Evolutionary conservation across 1,139 yeast genomes (phyloP), one percentile per base, ranked within the genome.

Genomic region (Kluyveromyces sp.): DNA sequence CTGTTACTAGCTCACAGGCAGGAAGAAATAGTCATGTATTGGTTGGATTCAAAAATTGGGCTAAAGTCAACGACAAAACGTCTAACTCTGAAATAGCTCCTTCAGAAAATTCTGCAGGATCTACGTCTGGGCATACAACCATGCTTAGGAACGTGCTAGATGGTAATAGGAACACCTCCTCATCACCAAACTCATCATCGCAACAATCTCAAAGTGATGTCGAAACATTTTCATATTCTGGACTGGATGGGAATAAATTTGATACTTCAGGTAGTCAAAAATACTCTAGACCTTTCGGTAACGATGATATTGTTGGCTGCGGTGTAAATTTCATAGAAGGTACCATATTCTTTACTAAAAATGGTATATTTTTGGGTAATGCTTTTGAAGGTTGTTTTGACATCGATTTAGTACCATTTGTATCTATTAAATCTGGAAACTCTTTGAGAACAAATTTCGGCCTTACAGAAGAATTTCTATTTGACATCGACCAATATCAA

Each of bases 301-400:
- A 66, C 28, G 74, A 73, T 26, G 97, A 89, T 63, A 71, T 77
- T 2, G 73, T 90, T 52, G 97, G 97, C 0, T 83, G 94, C 63
- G 96, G 97, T 2, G 73, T 88, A 29, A 84, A 89, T 66, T 84
- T 78, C 56, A 70, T 76, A 29, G 77, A 77, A 39, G 75, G 77
- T 40, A 69, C 79, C 0, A 72, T 88, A 3, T 90, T 89, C 57
- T 79, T 79, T 53, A 89, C 97, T 0, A 81, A 86, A 63, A 89
- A 90, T 64, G 97, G 97, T 2, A 74, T 85, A 4, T 66, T 65
- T 41, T 58, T 80, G 41, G 83, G 82, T 0, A 66, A 69, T 35
- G 81, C 82, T 2, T 78, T 78, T 52, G 59, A 63, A 7, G 71
- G 75, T n/a, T 61, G 74, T n/a, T 60, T 63, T 34, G 61, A 61